Base-by-base conservation (phyloP, 192 early-diverging fungal genomes). In the Coemansia sp. region DNA sequence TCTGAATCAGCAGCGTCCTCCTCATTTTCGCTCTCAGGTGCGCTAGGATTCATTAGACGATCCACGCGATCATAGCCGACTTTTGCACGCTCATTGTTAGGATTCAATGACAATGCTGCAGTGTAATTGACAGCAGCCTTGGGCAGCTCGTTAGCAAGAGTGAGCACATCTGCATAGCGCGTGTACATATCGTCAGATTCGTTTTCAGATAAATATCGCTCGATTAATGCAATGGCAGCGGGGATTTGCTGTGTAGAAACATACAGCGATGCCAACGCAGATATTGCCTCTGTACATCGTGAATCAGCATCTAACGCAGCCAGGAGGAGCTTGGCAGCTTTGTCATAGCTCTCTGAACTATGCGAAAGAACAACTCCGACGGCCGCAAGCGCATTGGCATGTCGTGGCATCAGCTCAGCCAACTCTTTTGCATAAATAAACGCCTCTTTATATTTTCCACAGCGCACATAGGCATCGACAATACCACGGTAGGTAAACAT, bases 281-380 rank as follows among this genome's bases (percentile, higher is more conserved):
- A 59, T 1, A 75, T 31, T 4, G 81, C 81, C 5, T 70, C 70
- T 0, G 67, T 54, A 46, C 63, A 72, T 9, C 54, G 64, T 8
- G 33, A 32, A 55, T 83, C 81, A 0, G 55, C 1, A 0, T 61
- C 60, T 29, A 83, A 30, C 2, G 81, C 81, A 0, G 66, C 69
- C 20, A 51, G 31, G 31, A 83, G 70, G 17, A 83, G 51, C 11
- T 29, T 29, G 8, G 22, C 56, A 0, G 81, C 81, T 61, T 77
- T 82, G 9, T 67, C 75, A 52, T 67, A 36, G 27, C 67, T 67
- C 50, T 78, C 81, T 0, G 76, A 25, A 32, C 76, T 78, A 25
- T 83, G 81, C 20, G 81, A 67, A 55, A 78, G 59, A 25, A 83
- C 81, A 0, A 66, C 11, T 5, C 81, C 81, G 9, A 83, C 69